A percentile compares a stretch with the other conserved stretches of the same genome.
Evolutionary conservation across 805 yeast species (phyloP).

Genomic region (Spathaspora hagerdaliae): DNA sequence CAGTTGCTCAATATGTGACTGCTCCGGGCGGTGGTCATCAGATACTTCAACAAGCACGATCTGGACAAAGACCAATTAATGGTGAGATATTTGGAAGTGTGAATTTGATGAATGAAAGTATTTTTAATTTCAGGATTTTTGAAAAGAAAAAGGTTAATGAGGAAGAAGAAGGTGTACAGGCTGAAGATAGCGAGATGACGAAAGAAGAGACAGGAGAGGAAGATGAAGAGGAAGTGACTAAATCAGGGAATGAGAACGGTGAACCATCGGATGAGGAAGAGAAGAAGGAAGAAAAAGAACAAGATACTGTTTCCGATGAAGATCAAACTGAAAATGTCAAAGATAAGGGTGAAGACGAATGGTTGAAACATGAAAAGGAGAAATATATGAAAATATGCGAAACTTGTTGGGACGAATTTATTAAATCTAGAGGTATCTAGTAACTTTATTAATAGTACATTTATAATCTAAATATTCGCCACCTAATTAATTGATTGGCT

Average conservation of each 20-base stretch:
- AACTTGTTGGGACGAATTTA: constrained; percentile 41
- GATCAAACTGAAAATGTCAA: background rate
- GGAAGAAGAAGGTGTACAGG: constrained; percentile 1
- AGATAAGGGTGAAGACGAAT: constrained; percentile 4
- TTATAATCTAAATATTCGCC: too few species aligned
- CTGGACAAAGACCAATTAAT: background rate
- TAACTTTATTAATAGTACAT: too few species aligned
- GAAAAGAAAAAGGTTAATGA: constrained; percentile 7
- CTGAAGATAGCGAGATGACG: background rate
- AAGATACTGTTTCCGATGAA: background rate
- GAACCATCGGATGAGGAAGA: background rate
- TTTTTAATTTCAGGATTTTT: constrained; percentile 32
- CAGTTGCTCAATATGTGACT: constrained; percentile 1
- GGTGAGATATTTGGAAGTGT: constrained; percentile 33
- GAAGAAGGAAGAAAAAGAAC: constrained; percentile 2
- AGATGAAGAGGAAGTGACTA: constrained; percentile 10
- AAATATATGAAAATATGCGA: constrained; percentile 41
- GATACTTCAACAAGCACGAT: background rate
- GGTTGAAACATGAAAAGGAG: constrained; percentile 26
- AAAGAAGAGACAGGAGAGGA: background rate
- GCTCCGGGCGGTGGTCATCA: constrained; percentile 1
- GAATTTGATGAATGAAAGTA: constrained; percentile 32
- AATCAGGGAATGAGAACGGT: constrained; percentile 25
- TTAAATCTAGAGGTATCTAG: constrained; percentile 7
- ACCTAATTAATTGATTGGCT: too few species aligned